Percentiles rank a stretch among this genome's conserved stretches.
These are phyloP conservation scores for Hypoxylon rickii DNA, from an alignment of 495 filamentous ascomycete genomes.

Conservation along the genomic window DNA sequence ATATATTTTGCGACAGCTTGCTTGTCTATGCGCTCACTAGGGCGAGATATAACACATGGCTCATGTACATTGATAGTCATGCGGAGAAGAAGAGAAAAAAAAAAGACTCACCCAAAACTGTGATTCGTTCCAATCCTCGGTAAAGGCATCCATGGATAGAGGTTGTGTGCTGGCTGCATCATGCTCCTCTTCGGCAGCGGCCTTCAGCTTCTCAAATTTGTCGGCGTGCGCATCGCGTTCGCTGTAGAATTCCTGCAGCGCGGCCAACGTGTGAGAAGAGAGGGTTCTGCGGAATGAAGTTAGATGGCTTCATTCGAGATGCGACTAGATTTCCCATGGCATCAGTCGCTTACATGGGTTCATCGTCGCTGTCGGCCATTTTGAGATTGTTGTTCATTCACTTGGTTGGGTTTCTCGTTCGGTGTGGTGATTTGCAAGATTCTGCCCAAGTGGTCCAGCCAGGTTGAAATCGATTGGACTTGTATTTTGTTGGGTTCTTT, in stretches of 20 bases:
- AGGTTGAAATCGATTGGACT: too few relatives aligned
- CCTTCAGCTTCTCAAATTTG: conserved; percentile 65
- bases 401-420: too few relatives aligned
- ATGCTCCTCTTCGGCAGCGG: conserved; percentile 51
- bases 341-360: conserved; percentile 43
- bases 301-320: too few relatives aligned
- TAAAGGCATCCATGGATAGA: conserved; percentile 72
- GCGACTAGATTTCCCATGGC: not conserved
- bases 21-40: too few relatives aligned
- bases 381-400: too few relatives aligned
- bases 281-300: conserved; percentile 52
- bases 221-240: conserved; percentile 66
- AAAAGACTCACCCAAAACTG: conserved; percentile 71
- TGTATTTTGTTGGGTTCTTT: too few relatives aligned
- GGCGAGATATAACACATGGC: too few relatives aligned
- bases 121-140: conserved; percentile 79
- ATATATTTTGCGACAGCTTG: not conserved
- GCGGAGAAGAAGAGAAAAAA: not conserved
- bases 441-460: too few relatives aligned
- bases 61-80: not conserved
- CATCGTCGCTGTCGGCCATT: conserved; percentile 47
- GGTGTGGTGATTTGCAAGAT: too few relatives aligned
- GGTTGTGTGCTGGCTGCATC: conserved; percentile 22
- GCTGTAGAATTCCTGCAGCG: conserved; percentile 68
- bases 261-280: conserved; percentile 62